phyloP scores from a whole-genome alignment of 148 eudicot genomes.

The Heliosperma pusillum region DNA sequence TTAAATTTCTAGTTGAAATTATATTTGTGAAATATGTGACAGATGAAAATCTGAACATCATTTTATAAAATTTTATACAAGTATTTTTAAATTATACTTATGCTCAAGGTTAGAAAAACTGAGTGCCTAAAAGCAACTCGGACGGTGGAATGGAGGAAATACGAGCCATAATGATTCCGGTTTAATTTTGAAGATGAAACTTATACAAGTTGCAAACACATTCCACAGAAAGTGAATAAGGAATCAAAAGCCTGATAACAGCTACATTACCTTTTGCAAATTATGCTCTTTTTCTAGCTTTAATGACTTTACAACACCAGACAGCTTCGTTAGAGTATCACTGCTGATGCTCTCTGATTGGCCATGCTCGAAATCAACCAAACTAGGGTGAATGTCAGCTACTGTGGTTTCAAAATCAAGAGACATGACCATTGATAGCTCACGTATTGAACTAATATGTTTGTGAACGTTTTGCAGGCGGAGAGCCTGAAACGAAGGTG shows the following conservation, averaged over 20 bases:
- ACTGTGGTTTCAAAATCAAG: conserved; percentile 49
- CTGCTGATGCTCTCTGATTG: conserved; percentile 58
- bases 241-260: not conserved
- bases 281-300: conserved; percentile 64
- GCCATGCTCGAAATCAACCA: conserved; percentile 16
- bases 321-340: conserved; percentile 60
- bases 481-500: conserved; percentile 43
- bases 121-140: no score
- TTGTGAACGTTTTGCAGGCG: conserved; percentile 65
- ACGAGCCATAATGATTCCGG: no score
- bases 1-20: no score
- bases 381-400: no score
- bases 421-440: conserved; percentile 62
- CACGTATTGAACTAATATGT: conserved; percentile 48
- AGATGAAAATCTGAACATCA: no score
- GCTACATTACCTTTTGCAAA: conserved; percentile 48
- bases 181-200: not conserved
- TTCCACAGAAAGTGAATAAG: not conserved
- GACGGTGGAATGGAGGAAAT: no score
- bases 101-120: no score
- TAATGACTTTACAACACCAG: conserved; percentile 49
- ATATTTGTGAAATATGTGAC: no score
- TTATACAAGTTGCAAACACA: not conserved
- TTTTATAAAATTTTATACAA: no score
- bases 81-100: no score